Conservation (phyloP, 78 protist genomes). For the Salpingoeca rosetta region DNA sequence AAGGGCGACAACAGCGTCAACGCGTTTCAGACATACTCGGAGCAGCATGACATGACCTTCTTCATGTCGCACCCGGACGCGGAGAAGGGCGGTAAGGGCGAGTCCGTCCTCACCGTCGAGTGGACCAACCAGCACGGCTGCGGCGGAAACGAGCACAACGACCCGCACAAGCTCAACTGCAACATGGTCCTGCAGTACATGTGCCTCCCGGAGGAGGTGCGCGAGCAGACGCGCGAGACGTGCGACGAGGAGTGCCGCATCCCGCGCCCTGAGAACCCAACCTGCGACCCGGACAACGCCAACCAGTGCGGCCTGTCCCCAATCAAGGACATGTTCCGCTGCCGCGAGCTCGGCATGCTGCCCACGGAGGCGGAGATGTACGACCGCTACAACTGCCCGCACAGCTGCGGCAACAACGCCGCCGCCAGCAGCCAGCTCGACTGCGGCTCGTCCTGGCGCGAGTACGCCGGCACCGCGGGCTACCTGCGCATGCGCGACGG, state of each 20-base stretch:
- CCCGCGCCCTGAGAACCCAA: not conserved
- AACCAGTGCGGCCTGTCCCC: not conserved
- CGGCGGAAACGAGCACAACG: slow-evolving; percentile 5
- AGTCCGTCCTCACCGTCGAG: slow-evolving; percentile 19
- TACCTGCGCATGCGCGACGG: slow-evolving; percentile 1
- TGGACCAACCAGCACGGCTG: slow-evolving; percentile 52
- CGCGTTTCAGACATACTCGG: slow-evolving; percentile 20
- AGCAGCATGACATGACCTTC: not conserved
- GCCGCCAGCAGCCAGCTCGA: not conserved
- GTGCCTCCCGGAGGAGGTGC: not conserved
- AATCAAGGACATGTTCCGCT: not conserved
- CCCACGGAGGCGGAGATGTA: not conserved
- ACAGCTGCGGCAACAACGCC: no score
- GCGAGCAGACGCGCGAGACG: not conserved
- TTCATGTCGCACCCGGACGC: not conserved
- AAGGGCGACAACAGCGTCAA: not conserved
- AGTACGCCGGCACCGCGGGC: not conserved
- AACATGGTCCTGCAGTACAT: not conserved
- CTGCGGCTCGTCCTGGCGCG: not conserved
- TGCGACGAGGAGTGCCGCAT: not conserved
- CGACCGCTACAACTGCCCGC: not conserved
- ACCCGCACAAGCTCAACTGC: slow-evolving; percentile 5
- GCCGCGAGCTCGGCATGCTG: not conserved
- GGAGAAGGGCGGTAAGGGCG: not conserved
- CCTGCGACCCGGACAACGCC: not conserved